These are phyloP conservation scores for Gentiana macrophylla DNA, from an alignment of 257 asterid species.

Conservation along the genomic window DNA sequence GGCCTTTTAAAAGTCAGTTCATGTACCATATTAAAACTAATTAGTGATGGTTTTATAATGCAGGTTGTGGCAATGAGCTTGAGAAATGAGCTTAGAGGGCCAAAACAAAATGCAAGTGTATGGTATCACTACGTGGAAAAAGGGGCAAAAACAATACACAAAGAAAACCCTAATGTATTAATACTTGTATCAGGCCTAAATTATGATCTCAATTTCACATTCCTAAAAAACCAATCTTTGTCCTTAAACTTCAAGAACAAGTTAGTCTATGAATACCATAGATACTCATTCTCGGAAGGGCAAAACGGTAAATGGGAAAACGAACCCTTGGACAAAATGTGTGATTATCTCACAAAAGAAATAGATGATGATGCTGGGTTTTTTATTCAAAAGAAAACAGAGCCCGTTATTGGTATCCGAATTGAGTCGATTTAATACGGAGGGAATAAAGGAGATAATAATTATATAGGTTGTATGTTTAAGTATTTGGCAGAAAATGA, in stretches of 20 bases:
- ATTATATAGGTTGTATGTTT: constrained; percentile 43
- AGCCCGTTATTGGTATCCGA: constrained; percentile 47
- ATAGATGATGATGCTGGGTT: constrained; percentile 26
- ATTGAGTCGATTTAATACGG: constrained; percentile 43
- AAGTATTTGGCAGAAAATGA: constrained; percentile 41
- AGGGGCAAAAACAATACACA: constrained; percentile 34
- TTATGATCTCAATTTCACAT: constrained; percentile 28
- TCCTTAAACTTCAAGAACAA: constrained; percentile 17
- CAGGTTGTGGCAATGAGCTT: constrained; percentile 53
- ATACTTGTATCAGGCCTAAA: constrained; percentile 36
- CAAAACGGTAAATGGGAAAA: neutral
- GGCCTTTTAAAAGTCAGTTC: too few relatives aligned
- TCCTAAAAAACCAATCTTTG: constrained; percentile 25
- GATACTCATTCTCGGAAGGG: constrained; percentile 23
- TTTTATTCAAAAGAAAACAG: constrained; percentile 17
- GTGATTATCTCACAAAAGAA: constrained; percentile 14
- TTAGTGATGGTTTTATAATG: neutral
- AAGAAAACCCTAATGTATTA: constrained; percentile 32
- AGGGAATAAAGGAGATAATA: constrained; percentile 29
- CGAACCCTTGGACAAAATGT: constrained; percentile 10
- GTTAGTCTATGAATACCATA: constrained; percentile 42
- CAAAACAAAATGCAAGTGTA: constrained; percentile 21
- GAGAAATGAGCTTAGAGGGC: constrained; percentile 60
- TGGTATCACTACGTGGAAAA: constrained; percentile 32
- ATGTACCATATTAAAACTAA: neutral